Conservation (phyloP, 768 basidiomycete genomes). For the Boletus rex-veris region DNA sequence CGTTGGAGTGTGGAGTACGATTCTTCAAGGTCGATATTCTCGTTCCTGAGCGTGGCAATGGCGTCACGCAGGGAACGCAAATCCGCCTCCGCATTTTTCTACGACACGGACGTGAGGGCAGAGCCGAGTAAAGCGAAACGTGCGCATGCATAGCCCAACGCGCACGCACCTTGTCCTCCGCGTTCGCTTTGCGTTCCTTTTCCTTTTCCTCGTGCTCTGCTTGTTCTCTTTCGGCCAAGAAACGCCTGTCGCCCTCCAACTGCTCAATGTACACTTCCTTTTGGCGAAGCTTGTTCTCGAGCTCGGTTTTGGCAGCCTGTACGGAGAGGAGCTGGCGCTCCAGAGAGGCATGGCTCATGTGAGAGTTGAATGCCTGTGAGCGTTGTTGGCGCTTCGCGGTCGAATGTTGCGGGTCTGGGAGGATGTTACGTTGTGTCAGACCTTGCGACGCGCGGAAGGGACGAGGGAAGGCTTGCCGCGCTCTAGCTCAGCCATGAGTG, state of each 20-base stretch:
- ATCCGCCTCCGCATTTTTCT: slow-evolving; percentile 52
- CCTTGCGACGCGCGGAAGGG: not conserved
- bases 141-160: not conserved
- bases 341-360: slow-evolving; percentile 57
- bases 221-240: slow-evolving; percentile 63
- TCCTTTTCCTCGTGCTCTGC: slow-evolving; percentile 70
- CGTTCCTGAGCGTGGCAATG: slow-evolving; percentile 49
- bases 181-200: slow-evolving; percentile 44
- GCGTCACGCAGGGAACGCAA: slow-evolving; percentile 48
- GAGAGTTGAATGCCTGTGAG: slow-evolving; percentile 56
- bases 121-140: not conserved
- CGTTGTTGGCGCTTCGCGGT: slow-evolving; percentile 67
- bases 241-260: slow-evolving; percentile 67
- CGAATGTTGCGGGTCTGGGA: slow-evolving; percentile 60
- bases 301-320: slow-evolving; percentile 57
- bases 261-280: slow-evolving; percentile 59
- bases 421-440: not conserved
- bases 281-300: slow-evolving; percentile 67
- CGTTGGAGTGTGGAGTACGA: slow-evolving; percentile 47
- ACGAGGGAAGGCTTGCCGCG: slow-evolving; percentile 39
- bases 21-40: slow-evolving; percentile 61
- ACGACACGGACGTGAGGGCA: not conserved
- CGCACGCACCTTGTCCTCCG: slow-evolving; percentile 58
- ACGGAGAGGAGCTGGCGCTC: slow-evolving; percentile 66
- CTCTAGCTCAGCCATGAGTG: slow-evolving; percentile 64